Evolutionary conservation across 2,329 filamentous ascomycete genomes (phyloP).

Genomic region (Hypoxylon sp.): DNA sequence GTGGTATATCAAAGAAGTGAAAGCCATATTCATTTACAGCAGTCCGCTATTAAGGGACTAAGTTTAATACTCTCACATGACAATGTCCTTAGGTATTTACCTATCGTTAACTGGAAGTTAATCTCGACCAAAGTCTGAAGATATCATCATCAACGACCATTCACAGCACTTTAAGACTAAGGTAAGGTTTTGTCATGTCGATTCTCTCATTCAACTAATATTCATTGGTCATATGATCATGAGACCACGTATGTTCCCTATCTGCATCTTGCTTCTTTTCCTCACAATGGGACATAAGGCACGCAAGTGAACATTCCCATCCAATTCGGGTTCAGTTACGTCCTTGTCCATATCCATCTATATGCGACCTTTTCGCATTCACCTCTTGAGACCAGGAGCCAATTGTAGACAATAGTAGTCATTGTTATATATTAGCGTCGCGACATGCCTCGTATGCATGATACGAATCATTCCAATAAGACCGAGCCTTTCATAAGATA

Average conservation of each 20-base stretch:
- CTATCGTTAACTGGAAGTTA: not conserved
- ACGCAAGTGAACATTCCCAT: constrained; percentile 14
- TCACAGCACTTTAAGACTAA: not conserved
- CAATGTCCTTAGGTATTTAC: not conserved
- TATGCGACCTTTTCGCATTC: constrained; percentile 14
- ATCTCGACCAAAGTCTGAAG: not conserved
- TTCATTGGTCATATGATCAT: constrained; percentile 35
- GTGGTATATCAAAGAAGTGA: not conserved
- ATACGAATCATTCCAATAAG: not conserved
- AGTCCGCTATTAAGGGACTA: no score
- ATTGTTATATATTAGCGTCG: not conserved
- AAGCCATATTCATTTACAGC: not conserved
- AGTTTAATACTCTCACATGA: not conserved
- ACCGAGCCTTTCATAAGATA: not conserved
- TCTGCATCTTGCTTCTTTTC: constrained; percentile 11
- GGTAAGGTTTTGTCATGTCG: constrained; percentile 25
- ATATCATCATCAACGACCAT: not conserved
- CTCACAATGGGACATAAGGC: constrained; percentile 12
- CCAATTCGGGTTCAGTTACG: constrained; percentile 14
- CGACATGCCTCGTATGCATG: constrained; percentile 1
- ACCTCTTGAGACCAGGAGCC: constrained; percentile 6
- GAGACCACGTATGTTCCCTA: constrained; percentile 25
- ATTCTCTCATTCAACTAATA: constrained; percentile 39
- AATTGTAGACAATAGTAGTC: constrained; percentile 2
- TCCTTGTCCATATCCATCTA: constrained; percentile 14